Percentiles rank a stretch among this genome's conserved stretches.
Evolutionary conservation across 306 rosid genomes (phyloP).

Genomic region (Casuarina glauca): DNA sequence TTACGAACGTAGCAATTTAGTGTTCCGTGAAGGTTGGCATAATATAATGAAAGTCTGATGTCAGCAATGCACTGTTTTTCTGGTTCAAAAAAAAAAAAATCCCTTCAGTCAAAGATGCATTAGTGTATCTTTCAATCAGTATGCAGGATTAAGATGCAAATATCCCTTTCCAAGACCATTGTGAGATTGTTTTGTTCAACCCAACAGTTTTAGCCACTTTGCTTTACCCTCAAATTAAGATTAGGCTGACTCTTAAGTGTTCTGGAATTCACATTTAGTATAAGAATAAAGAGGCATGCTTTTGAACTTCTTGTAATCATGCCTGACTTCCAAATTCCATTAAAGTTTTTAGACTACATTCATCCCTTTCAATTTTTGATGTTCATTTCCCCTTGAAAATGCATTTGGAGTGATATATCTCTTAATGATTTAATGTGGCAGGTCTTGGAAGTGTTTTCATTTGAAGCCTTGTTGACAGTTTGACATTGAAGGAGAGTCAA

Average conservation of each 20-base stretch:
- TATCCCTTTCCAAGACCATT: background rate
- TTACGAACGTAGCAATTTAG: background rate
- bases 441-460: conserved; percentile 40
- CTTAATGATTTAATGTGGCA: conserved; percentile 45
- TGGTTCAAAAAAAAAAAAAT: background rate
- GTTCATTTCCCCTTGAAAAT: conserved; percentile 1
- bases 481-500: conserved; percentile 20
- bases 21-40: background rate
- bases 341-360: conserved; percentile 8
- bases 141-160: background rate
- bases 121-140: background rate
- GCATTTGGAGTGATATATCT: conserved; percentile 19
- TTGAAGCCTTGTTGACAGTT: conserved; percentile 33
- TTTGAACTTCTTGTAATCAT: background rate
- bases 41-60: background rate
- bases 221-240: background rate
- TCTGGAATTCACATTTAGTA: background rate
- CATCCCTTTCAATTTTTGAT: conserved; percentile 24
- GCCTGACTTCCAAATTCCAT: background rate
- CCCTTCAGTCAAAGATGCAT: background rate
- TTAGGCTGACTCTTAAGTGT: background rate
- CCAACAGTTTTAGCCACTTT: background rate
- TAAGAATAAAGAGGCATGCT: conserved; percentile 7
- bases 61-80: background rate
- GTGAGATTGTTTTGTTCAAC: background rate